Percentiles rank a stretch among this genome's conserved stretches.
Conservation (phyloP, 1,284 basidiomycete genomes). For the Fistulinella cinereoalba region DNA sequence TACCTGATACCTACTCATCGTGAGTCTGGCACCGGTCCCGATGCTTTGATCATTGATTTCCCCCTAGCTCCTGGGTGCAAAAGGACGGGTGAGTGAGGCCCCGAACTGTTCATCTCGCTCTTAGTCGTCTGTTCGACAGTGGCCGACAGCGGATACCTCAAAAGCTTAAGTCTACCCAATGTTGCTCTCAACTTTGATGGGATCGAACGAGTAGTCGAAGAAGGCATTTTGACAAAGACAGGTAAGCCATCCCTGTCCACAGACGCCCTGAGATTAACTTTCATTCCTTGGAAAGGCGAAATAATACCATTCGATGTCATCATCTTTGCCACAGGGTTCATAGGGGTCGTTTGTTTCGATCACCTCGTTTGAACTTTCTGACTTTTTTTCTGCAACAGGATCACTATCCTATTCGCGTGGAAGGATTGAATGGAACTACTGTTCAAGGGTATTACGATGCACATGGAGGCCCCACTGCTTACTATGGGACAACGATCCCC, state of each 20-base stretch:
- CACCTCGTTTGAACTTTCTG: too few species aligned
- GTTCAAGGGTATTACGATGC: conserved; percentile 35
- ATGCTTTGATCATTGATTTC: not conserved
- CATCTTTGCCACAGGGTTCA: conserved; percentile 35
- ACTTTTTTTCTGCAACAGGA: conserved; percentile 19
- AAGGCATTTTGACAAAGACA: conserved; percentile 37
- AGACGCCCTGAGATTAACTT: too few species aligned
- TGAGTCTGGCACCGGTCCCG: conserved; percentile 15
- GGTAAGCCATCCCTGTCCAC: too few species aligned
- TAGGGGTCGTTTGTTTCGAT: conserved; percentile 19
- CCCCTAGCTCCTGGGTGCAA: conserved; percentile 39
- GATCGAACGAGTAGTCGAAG: conserved; percentile 37
- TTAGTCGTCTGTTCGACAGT: conserved; percentile 24
- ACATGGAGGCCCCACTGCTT: conserved; percentile 37
- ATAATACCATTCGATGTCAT: conserved; percentile 32
- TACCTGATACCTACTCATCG: conserved; percentile 38
- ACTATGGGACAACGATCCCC: conserved; percentile 36
- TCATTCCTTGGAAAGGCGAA: not conserved
- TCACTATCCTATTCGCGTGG: conserved; percentile 26
- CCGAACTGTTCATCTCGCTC: not conserved
- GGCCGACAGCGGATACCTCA: conserved; percentile 40
- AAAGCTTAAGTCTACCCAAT: conserved; percentile 41
- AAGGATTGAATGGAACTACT: conserved; percentile 26
- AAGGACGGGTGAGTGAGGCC: conserved; percentile 24
- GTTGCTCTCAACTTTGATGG: conserved; percentile 40